Evolutionary conservation across 75 land plant species (phyloP), one percentile per base, ranked within the genome.

Genomic region (Selaginella tamariscina): DNA sequence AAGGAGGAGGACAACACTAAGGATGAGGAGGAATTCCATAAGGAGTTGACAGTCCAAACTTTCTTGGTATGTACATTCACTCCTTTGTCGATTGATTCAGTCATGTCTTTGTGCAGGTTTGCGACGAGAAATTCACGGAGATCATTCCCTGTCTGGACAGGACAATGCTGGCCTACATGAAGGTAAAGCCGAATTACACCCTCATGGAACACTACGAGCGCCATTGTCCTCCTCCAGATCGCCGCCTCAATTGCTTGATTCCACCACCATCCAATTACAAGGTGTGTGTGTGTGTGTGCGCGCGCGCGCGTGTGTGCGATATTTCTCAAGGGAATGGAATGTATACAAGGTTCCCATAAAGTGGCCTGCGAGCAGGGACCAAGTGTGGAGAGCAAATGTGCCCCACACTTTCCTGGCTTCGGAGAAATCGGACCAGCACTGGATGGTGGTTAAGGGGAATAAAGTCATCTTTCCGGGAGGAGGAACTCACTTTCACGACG

Each of bases 131-230:
- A 63, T 79, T 68, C 39, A 83, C 89, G 59, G 97, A 91, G 68
- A 73, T 88, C 66, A 91, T 91, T 18, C 97, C 97, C n/a, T 91
- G 97, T 68, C 77, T 86, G 77, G 97, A 91, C 69, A 75, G 86
- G 29, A 65, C 75, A 32, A 75, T 91, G 22, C 75, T 74, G 9
- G 76, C 77, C 62, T 84, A 88, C 59, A 29, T 88, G 72, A 91
- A 82, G 71, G 22, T 80, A 68, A 91, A 91, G 84, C 83, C 71
- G 9, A 86, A 91, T 77, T 64, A 82, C 63, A 56, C 76, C 18
- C 39, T 86, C 44, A 91, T 91, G 97, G 95, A 91, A 81, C 97
- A 91, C 63, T 91, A 91, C 68, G 97, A 91, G 74, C 84, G 97
- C 33, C 97, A 91, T 74, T 91, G 97, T 64, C 97, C 97, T 1